A percentile compares a stretch with the other conserved stretches of the same genome.
These are phyloP conservation scores for Rhodotorula sp. DNA, from an alignment of 1,284 basidiomycete species.

Conservation along the genomic window DNA sequence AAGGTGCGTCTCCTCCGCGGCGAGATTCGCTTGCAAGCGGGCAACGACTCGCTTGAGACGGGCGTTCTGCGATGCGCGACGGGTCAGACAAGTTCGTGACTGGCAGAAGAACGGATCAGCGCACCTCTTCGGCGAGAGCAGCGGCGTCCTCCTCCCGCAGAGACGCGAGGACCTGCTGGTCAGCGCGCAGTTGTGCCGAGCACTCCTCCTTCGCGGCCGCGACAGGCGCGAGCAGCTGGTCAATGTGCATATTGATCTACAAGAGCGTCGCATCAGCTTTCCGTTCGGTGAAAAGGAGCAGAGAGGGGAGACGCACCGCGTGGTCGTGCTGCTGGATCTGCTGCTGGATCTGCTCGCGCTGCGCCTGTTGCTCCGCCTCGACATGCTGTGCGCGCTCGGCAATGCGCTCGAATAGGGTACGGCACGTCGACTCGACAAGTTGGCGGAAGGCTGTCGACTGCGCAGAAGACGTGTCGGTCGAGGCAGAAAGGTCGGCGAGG, in stretches of 20 bases:
- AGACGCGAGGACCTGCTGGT: constrained; percentile 7
- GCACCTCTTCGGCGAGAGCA: constrained; percentile 33
- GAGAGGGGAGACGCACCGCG: background rate
- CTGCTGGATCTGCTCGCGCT: constrained; percentile 2
- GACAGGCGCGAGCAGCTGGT: constrained; percentile 14
- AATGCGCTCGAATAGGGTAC: constrained; percentile 8
- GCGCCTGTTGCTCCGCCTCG: constrained; percentile 5
- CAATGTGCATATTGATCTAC: constrained; percentile 1
- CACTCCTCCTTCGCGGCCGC: constrained; percentile 9
- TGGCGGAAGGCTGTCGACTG: constrained; percentile 8
- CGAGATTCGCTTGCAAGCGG: background rate
- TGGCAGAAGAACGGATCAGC: background rate
- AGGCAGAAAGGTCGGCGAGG: constrained; percentile 5
- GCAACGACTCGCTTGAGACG: constrained; percentile 15
- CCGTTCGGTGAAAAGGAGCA: too few relatives aligned
- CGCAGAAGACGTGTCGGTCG: background rate
- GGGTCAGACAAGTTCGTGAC: background rate
- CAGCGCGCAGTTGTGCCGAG: background rate
- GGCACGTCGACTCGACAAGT: constrained; percentile 28
- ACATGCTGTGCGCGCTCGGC: background rate
- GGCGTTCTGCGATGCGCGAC: constrained; percentile 20
- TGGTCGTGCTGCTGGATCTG: constrained; percentile 6
- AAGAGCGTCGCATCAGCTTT: background rate
- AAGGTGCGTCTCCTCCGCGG: background rate
- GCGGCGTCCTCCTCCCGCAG: constrained; percentile 23